Conservation (phyloP, 75 land plant genomes). For the Selaginella tamariscina region DNA sequence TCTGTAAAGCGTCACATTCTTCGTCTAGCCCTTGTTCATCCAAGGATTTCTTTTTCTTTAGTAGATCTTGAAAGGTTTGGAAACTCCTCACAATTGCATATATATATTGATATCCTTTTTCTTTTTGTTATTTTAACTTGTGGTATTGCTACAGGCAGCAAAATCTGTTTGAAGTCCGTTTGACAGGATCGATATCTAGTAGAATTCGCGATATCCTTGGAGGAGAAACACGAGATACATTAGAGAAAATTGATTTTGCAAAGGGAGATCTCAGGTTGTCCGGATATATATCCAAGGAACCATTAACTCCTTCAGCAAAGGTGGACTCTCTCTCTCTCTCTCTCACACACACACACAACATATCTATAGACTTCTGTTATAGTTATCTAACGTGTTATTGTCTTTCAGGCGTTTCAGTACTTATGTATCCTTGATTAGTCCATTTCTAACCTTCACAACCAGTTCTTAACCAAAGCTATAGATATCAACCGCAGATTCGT, state of each 20-base stretch:
- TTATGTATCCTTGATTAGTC: slow-evolving; percentile 11
- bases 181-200: slow-evolving; percentile 45
- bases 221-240: slow-evolving; percentile 28
- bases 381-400: neutral
- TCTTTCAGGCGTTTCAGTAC: slow-evolving; percentile 10
- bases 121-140: neutral
- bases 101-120: neutral
- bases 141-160: slow-evolving; percentile 34
- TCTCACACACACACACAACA: no score
- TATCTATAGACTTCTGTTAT: no score
- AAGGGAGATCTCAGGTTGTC: slow-evolving; percentile 51
- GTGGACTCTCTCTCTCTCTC: slow-evolving; percentile 19
- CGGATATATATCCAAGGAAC: slow-evolving; percentile 57
- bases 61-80: slow-evolving; percentile 57
- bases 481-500: slow-evolving; percentile 79
- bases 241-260: slow-evolving; percentile 39
- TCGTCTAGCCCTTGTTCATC: slow-evolving; percentile 53
- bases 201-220: slow-evolving; percentile 48
- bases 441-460: neutral
- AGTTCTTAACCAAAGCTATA: slow-evolving; percentile 14
- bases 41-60: slow-evolving; percentile 52
- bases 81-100: neutral
- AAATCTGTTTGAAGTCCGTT: slow-evolving; percentile 34
- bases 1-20: slow-evolving; percentile 58
- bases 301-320: slow-evolving; percentile 34